These are phyloP conservation scores for Xylaria cubensis DNA, from an alignment of 495 filamentous ascomycete genomes.

Conservation along the genomic window DNA sequence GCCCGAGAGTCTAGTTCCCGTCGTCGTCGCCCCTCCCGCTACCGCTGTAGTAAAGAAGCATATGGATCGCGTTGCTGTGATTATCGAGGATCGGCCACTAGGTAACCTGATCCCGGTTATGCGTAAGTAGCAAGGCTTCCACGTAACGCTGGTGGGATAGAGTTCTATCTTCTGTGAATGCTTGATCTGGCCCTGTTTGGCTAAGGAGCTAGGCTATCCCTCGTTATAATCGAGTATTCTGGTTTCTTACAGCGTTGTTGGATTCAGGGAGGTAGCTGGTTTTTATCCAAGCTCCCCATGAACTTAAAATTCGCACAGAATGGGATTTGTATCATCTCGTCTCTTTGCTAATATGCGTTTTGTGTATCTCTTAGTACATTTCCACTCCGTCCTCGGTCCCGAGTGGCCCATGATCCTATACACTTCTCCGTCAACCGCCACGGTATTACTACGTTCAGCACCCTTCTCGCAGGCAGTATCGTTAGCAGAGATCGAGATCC, in stretches of 20 bases:
- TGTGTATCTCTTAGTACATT: conserved; percentile 32
- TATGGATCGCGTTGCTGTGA: conserved; percentile 28
- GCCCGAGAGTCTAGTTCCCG: background rate
- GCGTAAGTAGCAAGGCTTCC: conserved; percentile 2
- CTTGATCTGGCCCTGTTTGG: background rate
- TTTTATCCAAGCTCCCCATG: background rate
- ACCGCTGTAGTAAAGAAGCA: background rate
- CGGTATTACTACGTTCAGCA: conserved; percentile 12
- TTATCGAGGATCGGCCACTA: conserved; percentile 30
- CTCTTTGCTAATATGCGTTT: background rate
- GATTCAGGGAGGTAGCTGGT: background rate
- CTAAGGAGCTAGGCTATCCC: background rate
- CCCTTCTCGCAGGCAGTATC: conserved; percentile 28
- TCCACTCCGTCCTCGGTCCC: conserved; percentile 39
- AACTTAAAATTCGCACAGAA: background rate
- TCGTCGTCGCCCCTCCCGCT: background rate
- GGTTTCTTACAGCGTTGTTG: background rate
- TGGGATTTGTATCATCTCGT: background rate
- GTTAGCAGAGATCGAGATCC: conserved; percentile 25
- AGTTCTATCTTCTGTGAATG: background rate
- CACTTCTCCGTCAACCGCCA: background rate
- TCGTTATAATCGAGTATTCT: background rate
- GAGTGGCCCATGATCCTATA: conserved; percentile 37
- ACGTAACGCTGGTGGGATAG: background rate
- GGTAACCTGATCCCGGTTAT: conserved; percentile 32